Evolutionary conservation across 257 asterid species (phyloP).

Genomic region (Solanum pinnatisectum): DNA sequence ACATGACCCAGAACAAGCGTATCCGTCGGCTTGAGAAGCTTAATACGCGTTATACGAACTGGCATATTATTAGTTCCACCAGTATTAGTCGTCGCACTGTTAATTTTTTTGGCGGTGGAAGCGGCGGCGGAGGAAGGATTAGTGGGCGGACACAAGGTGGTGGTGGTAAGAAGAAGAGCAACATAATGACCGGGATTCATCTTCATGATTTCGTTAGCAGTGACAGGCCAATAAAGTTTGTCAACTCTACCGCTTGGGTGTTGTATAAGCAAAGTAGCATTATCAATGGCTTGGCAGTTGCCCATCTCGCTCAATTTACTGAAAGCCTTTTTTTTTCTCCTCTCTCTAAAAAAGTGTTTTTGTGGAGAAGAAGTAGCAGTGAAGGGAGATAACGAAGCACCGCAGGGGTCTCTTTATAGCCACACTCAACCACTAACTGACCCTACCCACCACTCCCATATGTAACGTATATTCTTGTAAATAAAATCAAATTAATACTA

Average conservation of each 20-base stretch:
- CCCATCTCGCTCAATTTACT: slow-evolving; percentile 44
- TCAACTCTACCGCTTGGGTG: slow-evolving; percentile 75
- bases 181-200: slow-evolving; percentile 80
- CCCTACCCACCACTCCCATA: not conserved
- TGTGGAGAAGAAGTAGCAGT: not conserved
- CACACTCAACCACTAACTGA: not conserved
- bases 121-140: slow-evolving; percentile 16
- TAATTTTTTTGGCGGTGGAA: slow-evolving; percentile 1
- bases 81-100: not conserved
- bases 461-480: not conserved
- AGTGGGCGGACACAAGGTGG: slow-evolving; percentile 36
- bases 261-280: slow-evolving; percentile 54
- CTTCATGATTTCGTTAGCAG: slow-evolving; percentile 70
- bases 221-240: slow-evolving; percentile 39
- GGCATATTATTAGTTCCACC: slow-evolving; percentile 14
- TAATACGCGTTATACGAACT: slow-evolving; percentile 65
- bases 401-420: not conserved
- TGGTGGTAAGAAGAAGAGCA: slow-evolving; percentile 87
- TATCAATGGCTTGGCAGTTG: slow-evolving; percentile 89
- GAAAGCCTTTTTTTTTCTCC: not conserved
- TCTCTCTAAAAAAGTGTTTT: not conserved
- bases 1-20: slow-evolving; percentile 80
- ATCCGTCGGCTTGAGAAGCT: slow-evolving; percentile 73
- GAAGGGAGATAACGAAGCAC: slow-evolving; percentile 2
- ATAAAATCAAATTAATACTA: too few relatives aligned